These are phyloP conservation scores for Pelargonium exstipulatum DNA, from an alignment of 441 rosid species.

Conservation along the genomic window DNA sequence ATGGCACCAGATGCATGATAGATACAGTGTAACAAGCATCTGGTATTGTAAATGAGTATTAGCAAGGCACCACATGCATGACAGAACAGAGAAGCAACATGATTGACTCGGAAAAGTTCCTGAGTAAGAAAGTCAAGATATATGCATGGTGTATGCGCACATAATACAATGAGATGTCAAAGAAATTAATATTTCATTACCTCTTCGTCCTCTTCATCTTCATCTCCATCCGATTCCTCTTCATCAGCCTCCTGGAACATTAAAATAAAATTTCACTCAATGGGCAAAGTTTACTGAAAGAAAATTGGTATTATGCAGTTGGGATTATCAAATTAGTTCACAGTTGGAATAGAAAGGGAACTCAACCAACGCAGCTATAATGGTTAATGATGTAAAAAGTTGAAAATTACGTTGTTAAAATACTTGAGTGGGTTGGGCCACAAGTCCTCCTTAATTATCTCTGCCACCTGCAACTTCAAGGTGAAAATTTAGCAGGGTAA, in stretches of 20 bases:
- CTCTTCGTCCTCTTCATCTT: slow-evolving; percentile 24
- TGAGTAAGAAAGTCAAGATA: background rate
- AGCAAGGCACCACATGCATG: background rate
- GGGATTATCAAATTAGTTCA: background rate
- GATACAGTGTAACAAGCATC: too few species aligned
- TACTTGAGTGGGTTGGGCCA: slow-evolving; percentile 36
- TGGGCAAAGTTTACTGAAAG: too few species aligned
- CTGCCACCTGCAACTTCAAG: slow-evolving; percentile 31
- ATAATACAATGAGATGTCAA: background rate
- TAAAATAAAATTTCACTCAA: background rate
- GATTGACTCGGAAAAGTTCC: too few species aligned
- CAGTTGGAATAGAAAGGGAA: background rate
- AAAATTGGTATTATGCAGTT: background rate
- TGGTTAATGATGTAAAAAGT: background rate
- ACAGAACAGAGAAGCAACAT: background rate
- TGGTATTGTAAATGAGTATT: too few species aligned
- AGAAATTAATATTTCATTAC: slow-evolving; percentile 13
- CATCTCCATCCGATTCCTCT: slow-evolving; percentile 25
- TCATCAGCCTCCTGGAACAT: slow-evolving; percentile 28
- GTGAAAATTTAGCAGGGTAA: background rate
- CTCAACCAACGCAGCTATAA: background rate
- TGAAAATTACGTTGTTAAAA: slow-evolving; percentile 28
- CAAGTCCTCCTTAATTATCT: slow-evolving; percentile 33
- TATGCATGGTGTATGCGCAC: background rate
- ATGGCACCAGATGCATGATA: background rate